Conservation (phyloP, 805 yeast species). For the Candida piceae region DNA sequence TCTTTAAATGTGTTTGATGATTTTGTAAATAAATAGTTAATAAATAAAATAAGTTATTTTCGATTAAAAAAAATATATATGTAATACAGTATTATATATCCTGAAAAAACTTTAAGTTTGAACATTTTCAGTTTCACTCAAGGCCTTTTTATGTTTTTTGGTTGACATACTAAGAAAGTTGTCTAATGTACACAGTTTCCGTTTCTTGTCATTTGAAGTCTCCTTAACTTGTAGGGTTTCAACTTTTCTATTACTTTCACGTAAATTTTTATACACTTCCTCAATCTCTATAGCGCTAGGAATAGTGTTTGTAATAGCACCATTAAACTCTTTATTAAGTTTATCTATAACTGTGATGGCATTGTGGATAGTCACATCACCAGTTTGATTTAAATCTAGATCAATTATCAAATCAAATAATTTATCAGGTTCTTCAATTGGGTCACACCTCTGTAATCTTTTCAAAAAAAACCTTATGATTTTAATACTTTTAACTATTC, state of each 20-base stretch:
- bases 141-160: too few species aligned
- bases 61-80: too few species aligned
- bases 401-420: slow-evolving; percentile 57
- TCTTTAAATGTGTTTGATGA: too few species aligned
- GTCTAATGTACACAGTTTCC: too few species aligned
- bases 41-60: background rate
- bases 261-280: background rate
- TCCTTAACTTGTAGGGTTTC: too few species aligned
- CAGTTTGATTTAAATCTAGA: slow-evolving; percentile 33
- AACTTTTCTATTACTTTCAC: too few species aligned
- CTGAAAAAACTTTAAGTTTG: too few species aligned
- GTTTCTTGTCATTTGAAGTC: too few species aligned
- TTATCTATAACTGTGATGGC: background rate
- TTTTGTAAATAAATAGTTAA: background rate
- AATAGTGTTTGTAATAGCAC: background rate
- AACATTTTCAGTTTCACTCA: too few species aligned
- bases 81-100: too few species aligned
- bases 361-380: background rate
- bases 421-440: slow-evolving; percentile 46
- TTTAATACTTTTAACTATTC: slow-evolving; percentile 42
- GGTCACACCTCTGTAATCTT: slow-evolving; percentile 54
- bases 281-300: background rate
- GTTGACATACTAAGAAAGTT: too few species aligned
- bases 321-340: background rate
- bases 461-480: slow-evolving; percentile 67